phyloP scores from a whole-genome alignment of 352 stramenopile genomes.

The Thalassiosira hispida region DNA sequence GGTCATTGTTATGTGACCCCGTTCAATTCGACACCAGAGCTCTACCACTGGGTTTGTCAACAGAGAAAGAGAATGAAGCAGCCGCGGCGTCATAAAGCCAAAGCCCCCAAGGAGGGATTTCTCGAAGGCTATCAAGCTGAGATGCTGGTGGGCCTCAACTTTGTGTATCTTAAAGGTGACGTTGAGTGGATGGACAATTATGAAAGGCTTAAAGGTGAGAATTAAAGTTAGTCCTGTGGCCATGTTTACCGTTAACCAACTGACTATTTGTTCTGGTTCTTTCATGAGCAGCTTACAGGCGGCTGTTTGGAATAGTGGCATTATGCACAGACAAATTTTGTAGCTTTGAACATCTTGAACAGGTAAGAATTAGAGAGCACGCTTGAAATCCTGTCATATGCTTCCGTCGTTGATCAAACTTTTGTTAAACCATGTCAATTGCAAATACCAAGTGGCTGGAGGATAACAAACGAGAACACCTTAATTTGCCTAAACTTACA shows the following conservation, averaged over 20 bases:
- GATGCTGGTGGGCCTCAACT: conserved; percentile 5
- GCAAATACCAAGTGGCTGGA: neutral
- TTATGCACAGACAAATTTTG: conserved; percentile 2
- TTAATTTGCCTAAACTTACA: neutral
- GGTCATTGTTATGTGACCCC: conserved; percentile 14
- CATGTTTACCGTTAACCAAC: too few relatives aligned
- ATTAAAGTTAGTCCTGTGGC: neutral
- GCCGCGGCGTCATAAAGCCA: neutral
- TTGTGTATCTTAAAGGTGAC: conserved; percentile 12
- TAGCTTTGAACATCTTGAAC: conserved; percentile 17
- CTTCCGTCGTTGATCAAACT: too few relatives aligned
- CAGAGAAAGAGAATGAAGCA: conserved; percentile 1
- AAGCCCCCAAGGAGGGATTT: neutral
- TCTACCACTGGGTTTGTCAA: conserved; percentile 3
- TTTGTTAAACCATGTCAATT: too few relatives aligned
- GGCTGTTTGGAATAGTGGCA: neutral
- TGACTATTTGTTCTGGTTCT: neutral
- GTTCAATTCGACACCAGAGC: conserved; percentile 6
- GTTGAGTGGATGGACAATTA: conserved; percentile 8
- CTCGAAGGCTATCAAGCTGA: conserved; percentile 11
- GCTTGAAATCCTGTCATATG: too few relatives aligned
- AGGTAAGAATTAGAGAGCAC: neutral
- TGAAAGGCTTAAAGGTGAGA: neutral
- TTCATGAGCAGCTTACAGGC: neutral
- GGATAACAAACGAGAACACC: neutral